phyloP scores from a whole-genome alignment of 192 early-diverging fungal genomes.

The Gonapodya prolifera region DNA sequence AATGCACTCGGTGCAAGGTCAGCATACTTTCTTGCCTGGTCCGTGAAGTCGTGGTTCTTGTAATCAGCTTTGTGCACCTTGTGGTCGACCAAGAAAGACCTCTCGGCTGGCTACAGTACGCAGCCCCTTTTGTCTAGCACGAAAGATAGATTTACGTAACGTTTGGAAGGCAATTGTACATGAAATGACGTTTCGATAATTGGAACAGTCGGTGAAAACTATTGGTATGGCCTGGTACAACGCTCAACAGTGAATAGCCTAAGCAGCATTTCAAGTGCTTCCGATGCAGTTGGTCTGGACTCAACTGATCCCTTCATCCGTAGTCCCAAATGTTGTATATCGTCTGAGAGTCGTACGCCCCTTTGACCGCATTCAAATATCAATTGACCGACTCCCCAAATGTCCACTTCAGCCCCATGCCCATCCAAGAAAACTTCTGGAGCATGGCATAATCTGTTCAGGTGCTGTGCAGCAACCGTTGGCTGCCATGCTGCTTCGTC shows the following conservation, averaged over 20 bases:
- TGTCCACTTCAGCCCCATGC: neutral
- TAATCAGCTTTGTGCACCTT: neutral
- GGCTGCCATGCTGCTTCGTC: neutral
- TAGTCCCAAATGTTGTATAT: constrained; percentile 1
- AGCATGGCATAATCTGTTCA: neutral
- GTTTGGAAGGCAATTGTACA: constrained; percentile 1
- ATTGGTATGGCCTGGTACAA: neutral
- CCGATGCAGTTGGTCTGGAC: neutral
- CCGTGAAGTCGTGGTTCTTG: neutral
- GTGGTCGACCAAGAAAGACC: neutral
- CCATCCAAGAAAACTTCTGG: neutral
- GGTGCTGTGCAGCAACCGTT: neutral
- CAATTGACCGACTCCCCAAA: neutral
- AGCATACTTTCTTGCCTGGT: neutral
- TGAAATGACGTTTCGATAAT: neutral
- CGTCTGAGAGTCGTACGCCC: neutral
- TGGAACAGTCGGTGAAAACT: neutral
- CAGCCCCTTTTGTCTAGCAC: neutral
- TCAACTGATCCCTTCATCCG: neutral
- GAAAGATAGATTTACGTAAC: neutral
- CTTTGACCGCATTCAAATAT: neutral
- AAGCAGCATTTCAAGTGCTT: neutral
- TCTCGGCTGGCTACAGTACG: neutral
- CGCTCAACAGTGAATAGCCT: neutral
- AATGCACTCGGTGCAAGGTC: neutral